Evolutionary conservation across 2,329 filamentous ascomycete genomes (phyloP).

Genomic region (Biscogniauxia sp.): DNA sequence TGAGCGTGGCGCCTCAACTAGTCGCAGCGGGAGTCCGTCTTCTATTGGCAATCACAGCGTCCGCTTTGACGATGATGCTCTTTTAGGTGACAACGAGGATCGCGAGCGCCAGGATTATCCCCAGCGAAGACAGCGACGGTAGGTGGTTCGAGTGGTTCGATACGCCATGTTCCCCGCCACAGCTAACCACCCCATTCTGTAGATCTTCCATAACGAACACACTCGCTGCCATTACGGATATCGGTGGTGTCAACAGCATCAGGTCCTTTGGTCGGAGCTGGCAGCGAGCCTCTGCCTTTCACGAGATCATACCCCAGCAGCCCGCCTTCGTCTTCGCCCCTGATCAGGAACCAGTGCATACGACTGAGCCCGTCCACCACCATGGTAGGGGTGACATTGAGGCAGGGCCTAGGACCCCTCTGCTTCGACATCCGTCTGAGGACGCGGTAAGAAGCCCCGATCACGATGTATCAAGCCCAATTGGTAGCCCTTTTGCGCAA

Average conservation of each 20-base stretch:
- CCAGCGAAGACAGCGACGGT: conserved; percentile 37
- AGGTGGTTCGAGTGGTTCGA: not conserved
- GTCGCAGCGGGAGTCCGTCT: conserved; percentile 39
- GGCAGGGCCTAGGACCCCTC: conserved; percentile 37
- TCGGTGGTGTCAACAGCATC: conserved; percentile 90
- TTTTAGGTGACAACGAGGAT: conserved; percentile 40
- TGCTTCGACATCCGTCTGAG: conserved; percentile 44
- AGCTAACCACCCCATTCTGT: conserved; percentile 11
- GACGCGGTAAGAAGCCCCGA: conserved; percentile 26
- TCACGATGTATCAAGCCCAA: conserved; percentile 26
- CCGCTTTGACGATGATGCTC: conserved; percentile 44
- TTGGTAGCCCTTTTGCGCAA: conserved; percentile 13
- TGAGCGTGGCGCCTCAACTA: conserved; percentile 41
- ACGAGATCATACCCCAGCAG: conserved; percentile 79
- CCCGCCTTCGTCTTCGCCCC: conserved; percentile 69
- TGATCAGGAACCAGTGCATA: conserved; percentile 48
- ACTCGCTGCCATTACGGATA: conserved; percentile 61
- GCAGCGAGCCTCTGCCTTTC: conserved; percentile 85
- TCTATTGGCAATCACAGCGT: conserved; percentile 40
- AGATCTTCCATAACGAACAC: conserved; percentile 60
- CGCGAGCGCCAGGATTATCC: conserved; percentile 33
- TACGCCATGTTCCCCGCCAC: not conserved
- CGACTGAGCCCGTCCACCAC: conserved; percentile 36
- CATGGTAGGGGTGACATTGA: conserved; percentile 44
- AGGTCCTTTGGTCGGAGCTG: conserved; percentile 91